These are phyloP conservation scores for Drechslerella stenobrocha DNA, from an alignment of 2,329 filamentous ascomycete species.

Conservation along the genomic window DNA sequence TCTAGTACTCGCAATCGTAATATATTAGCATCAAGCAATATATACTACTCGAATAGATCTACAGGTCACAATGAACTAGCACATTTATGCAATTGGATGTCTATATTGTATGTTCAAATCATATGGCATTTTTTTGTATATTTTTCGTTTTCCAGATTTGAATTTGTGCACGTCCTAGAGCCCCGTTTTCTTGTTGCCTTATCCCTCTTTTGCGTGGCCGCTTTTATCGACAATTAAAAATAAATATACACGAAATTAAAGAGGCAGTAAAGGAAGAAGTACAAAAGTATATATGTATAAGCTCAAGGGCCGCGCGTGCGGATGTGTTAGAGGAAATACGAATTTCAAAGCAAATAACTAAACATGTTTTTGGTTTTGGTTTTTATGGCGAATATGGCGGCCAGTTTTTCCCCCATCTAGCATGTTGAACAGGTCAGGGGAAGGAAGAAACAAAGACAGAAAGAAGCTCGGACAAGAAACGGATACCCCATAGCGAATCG, in stretches of 20 bases:
- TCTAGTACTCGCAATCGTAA: too few species aligned
- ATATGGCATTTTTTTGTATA: background rate
- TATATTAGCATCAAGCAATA: too few species aligned
- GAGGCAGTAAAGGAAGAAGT: conserved; percentile 7
- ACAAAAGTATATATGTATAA: conserved; percentile 1
- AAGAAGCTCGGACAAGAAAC: background rate
- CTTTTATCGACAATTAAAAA: conserved; percentile 29
- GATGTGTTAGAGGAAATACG: background rate
- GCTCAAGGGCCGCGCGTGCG: background rate
- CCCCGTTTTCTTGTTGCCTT: background rate
- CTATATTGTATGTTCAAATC: conserved; percentile 5
- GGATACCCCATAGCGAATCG: background rate
- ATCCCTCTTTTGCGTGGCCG: background rate
- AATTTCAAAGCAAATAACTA: conserved; percentile 5
- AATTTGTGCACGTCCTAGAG: background rate
- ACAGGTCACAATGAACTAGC: too few species aligned
- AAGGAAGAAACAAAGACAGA: conserved; percentile 35
- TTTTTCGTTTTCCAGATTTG: conserved; percentile 12
- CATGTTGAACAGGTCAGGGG: conserved; percentile 7
- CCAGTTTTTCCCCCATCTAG: conserved; percentile 1
- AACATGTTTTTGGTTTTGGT: background rate
- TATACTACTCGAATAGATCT: too few species aligned
- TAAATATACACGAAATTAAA: conserved; percentile 36
- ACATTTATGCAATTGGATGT: too few species aligned
- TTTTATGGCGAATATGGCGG: background rate